Evolutionary conservation across 495 filamentous ascomycete species (phyloP), one percentile per base, ranked within the genome.

Genomic region (Usnea hakonensis): DNA sequence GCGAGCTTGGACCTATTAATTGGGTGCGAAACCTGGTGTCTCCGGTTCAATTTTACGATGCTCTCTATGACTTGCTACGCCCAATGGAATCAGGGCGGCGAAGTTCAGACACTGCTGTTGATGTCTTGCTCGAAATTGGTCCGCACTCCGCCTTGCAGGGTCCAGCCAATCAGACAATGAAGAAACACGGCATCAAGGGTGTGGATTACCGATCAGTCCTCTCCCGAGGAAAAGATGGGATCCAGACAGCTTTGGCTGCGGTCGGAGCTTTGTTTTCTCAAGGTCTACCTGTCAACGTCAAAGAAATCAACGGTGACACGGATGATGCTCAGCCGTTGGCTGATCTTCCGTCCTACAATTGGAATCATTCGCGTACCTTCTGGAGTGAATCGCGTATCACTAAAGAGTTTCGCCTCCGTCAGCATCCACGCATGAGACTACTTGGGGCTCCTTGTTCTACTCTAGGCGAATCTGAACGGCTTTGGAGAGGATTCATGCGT

Each of bases 81-180:
- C 23, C 61, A 37, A 30, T 43, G 37, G 14, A 53, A n/a, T 14
- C 32, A 3, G 16, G 54, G 32, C 40, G 58, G 11, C 68, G 72
- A 26, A 32, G 68, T 0, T 52, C 62, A 0, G 21, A 44, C 0
- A 37, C 36, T 23, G 56, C 28, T 1, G 67, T 77, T 2, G 72
- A 66, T 30, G 57, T 75, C 7, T 50, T 84, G 8, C 41, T 85
- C 40, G 83, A 85, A 64, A 69, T 85, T 11, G 81, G 83, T 0
- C 81, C 83, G 3, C 77, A 80, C 52, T 64, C 70, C 0, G 75
- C 77, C 0, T 61, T 85, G 1, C 68, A 74, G 23, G 75, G 75
- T 5, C 76, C 80, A 0, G 70, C 80, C 28, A 73, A 70, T 28
- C 73, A 81, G n/a, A 78, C 74, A 21, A 60, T 67, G 30, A 58